Base-by-base conservation (phyloP, 495 filamentous ascomycete genomes). In the Venustampulla echinocandica region DNA sequence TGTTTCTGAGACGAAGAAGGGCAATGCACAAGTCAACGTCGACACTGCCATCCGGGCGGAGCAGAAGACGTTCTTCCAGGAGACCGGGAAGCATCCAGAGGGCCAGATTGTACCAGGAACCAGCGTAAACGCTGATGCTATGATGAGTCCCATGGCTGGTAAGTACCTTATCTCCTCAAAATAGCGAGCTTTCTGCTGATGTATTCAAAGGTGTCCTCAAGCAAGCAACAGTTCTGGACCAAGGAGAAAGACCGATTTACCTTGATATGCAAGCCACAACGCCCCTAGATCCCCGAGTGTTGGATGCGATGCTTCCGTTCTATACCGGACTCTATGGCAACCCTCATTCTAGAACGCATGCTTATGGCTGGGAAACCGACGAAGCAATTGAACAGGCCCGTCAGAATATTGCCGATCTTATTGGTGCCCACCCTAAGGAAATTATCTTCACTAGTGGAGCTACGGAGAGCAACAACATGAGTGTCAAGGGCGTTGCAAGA, bases 401-500 rank as follows among this genome's bases (percentile, higher is more conserved):
- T 51, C 75, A 79, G 53, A 73, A 96, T 57, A 74, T 96, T 49
- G 92, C 92, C 6, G 74, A 74, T 17, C 70, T 98, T 32, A 89
- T 98, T 47, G 92, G 93, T 22, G 93, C 92, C 11, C 86, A 98
- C 60, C 72, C 92, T 5, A 98, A 97, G 65, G 92, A 98, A 58
- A 97, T 98, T 50, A 92, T 98, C 59, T 97, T 96, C 67, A 98
- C 92, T 5, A 95, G 88, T 53, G 92, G 92, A 46, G 92, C 92
- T 15, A 98, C 92, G 0, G 92, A 98, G 71, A 95, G 88, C 61
- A 98, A 98, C 69, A 98, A 98, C 58, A 98, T 98, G 92, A 93
- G 85, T 61, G 84, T 97, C 71, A 98, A 98, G 67, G 92, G 92
- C 44, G 92, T 98, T 19, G 90, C 92, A 9, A 71, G 90, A 20